Conservation (phyloP, 345 rosid species). For the Populus euphratica region DNA sequence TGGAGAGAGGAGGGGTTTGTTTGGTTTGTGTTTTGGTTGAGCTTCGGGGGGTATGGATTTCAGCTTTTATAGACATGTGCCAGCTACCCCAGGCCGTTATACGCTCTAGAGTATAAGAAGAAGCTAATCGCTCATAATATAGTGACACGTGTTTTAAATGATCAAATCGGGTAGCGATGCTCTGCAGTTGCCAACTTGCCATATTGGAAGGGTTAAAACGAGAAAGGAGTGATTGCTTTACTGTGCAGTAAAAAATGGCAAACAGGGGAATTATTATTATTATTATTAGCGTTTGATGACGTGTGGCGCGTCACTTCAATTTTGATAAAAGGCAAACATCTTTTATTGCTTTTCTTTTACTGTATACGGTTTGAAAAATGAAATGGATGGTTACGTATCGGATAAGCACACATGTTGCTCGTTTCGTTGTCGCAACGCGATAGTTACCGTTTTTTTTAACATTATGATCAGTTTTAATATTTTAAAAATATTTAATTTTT, state of each 20-base stretch:
- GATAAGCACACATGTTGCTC: not conserved
- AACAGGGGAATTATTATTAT: too few relatives aligned
- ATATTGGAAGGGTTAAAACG: too few relatives aligned
- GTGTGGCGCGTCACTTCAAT: not conserved
- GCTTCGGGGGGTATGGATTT: not conserved
- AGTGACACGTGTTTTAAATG: not conserved
- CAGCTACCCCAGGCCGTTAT: not conserved
- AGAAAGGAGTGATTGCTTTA: too few relatives aligned
- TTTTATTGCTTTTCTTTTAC: not conserved
- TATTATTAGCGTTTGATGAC: not conserved
- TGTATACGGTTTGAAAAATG: not conserved
- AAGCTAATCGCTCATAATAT: not conserved
- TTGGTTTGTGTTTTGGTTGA: not conserved
- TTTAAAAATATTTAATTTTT: too few relatives aligned
- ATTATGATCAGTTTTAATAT: too few relatives aligned
- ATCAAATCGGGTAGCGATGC: too few relatives aligned
- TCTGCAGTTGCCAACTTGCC: too few relatives aligned
- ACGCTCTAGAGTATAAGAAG: not conserved
- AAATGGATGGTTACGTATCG: not conserved
- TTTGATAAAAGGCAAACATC: not conserved
- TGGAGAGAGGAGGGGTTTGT: not conserved
- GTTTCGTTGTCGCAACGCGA: not conserved
- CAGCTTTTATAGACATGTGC: not conserved
- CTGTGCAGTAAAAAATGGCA: too few relatives aligned
- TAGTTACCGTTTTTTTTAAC: not conserved